Evolutionary conservation across 2,329 filamentous ascomycete species (phyloP), one percentile per base, ranked within the genome.

Genomic region (Arthrobotrys entomopaga): DNA sequence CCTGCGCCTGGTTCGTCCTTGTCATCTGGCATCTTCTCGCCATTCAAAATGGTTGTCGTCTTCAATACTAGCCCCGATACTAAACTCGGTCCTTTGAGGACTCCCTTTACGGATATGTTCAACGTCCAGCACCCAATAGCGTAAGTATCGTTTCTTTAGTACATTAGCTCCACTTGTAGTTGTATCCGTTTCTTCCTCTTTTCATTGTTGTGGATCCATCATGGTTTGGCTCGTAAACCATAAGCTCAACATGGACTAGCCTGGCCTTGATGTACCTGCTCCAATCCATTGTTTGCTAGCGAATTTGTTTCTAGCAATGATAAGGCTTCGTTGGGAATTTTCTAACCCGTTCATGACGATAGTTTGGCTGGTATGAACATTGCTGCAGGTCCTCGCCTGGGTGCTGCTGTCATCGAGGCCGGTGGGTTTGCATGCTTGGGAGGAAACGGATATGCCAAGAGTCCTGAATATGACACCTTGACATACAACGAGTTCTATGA

Each of bases 41-140:
- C 11, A n/a, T n/a, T 13, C 42, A 65, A 52, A 43, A 72, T 72
- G 67, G 67, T 72, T 16, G 67, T 73, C 3, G 20, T 56, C 24
- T 66, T 73, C 20, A 54, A 65, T 38, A 16, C 20, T 20, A 59
- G 16, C 15, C 61, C 54, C n/a, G 43, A 73, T 29, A 43, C 24
- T 0, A 24, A 61, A 2, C 53, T 61, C 48, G 69, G 69, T n/a
- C 69, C 69, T 13, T 26, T 95, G 79, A 87, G 87, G 70, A 96
- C 92, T 10, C 91, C 92, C 1, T 86, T 96, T 42, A 93, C 90
- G 77, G 85, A 85, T 61, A 88, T 97, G 60, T 87, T 97, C 60
- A 87, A 88, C 19, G 96, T 97, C 82, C 84, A 89, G 77, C 93
- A 97, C 83, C 94, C 94, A 42, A 89, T 98, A 15, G 29, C 50